Base-by-base conservation (phyloP, 1,284 basidiomycete genomes). In the Pulchroboletus neoregius region DNA sequence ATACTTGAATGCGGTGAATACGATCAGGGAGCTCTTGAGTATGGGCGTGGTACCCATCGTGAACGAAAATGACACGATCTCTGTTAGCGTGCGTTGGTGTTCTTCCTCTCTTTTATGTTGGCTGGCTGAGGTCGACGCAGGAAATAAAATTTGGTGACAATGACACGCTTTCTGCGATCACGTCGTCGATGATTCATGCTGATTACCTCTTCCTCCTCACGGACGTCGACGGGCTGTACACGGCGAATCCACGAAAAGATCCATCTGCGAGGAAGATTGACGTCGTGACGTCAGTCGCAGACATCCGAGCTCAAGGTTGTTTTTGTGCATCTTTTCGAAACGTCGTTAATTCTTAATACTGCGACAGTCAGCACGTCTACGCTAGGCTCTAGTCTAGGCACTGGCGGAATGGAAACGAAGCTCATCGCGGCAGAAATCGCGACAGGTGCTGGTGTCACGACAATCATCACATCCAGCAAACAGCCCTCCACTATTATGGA, bases 81-180 rank as follows among this genome's bases (percentile, higher is more conserved):
- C 92, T 16, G 94, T 97, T 48, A 91, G 89, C 69, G 91, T 94
- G 63, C 67, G 87, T 80, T 6, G 23, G 3, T 10, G 18, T 37
- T 45, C n/a, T 5, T 26, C 5, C 0, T n/a, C 27, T 26, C 3
- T 28, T 37, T 31, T 10, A 6, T 26, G 39, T 6, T 44, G n/a
- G 15, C 5, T 32, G 37, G 34, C 28, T 46, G 41, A 62, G 27
- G 8, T 30, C 2, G 32, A 12, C 4, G 9, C 58, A 93, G 90
- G 95, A 99, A 84, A 96, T 99, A 57, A 95, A 95, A 86, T 99
- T 99, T 61, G 95, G 96, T 42, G 96, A 99, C 71, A 99, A 99
- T 64, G 96, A 99, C 65, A 98, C 95, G 0, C 74, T 99, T 15
- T 97, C 94, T 23, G 95, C 95, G 16, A 94, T 99, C 58, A 94